phyloP scores from a whole-genome alignment of 139 green algal species.

The Closterium sp. region DNA sequence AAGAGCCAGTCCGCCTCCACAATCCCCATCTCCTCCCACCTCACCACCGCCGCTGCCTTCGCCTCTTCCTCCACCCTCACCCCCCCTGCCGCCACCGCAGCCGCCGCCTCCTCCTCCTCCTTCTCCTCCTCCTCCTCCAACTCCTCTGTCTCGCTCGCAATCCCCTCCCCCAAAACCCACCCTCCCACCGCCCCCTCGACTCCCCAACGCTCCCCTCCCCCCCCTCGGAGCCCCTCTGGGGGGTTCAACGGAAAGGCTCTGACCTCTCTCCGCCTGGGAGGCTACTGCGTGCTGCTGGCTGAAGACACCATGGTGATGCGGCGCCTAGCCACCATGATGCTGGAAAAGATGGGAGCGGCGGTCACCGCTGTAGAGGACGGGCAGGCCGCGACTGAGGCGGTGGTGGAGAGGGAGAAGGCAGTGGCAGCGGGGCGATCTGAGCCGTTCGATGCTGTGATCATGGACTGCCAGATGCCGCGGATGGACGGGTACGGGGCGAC shows the following conservation, averaged over 20 bases:
- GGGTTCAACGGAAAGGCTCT: not conserved
- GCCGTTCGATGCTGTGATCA: not conserved
- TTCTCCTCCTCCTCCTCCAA: not conserved
- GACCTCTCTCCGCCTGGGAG: not conserved
- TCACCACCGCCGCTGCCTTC: not conserved
- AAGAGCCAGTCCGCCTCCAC: not conserved
- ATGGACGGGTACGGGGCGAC: conserved; percentile 28
- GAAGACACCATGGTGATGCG: conserved; percentile 34
- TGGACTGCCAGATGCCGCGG: conserved; percentile 19
- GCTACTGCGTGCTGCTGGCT: not conserved
- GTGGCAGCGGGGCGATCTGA: not conserved
- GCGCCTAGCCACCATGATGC: conserved; percentile 8
- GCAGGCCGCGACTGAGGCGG: conserved; percentile 16
- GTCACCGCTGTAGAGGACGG: conserved; percentile 30
- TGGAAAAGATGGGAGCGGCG: conserved; percentile 26
- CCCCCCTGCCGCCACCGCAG: no score
- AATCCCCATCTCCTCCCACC: not conserved
- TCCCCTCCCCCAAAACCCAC: not conserved
- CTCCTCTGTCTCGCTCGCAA: not conserved
- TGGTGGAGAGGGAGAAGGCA: not conserved
- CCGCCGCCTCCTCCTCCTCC: not conserved
- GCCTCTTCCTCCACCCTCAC: not conserved
- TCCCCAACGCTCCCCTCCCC: not conserved
- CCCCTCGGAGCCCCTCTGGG: not conserved
- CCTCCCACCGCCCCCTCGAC: not conserved